Evolutionary conservation across 2,329 filamentous ascomycete species (phyloP).

Genomic region (Neopestalotiopsis clavispora): DNA sequence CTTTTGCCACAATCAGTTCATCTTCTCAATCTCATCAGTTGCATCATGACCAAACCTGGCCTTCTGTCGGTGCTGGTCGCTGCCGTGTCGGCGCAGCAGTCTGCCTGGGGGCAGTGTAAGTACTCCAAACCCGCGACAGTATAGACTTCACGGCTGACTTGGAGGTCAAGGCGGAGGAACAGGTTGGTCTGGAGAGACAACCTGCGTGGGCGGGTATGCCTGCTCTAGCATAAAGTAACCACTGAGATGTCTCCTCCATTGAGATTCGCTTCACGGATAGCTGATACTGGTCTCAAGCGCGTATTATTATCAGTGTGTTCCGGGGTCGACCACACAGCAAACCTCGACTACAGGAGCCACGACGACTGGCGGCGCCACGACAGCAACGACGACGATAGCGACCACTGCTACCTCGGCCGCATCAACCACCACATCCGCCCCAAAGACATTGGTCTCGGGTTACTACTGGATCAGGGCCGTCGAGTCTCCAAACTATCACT

Average conservation of each 20-base stretch:
- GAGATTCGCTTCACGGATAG: not conserved
- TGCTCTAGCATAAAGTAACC: slow-evolving; percentile 16
- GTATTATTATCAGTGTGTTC: slow-evolving; percentile 15
- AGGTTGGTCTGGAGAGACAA: not conserved
- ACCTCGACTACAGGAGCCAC: not conserved
- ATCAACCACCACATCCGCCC: not conserved
- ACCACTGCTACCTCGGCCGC: not conserved
- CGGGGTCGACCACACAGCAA: slow-evolving; percentile 1
- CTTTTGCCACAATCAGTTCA: not conserved
- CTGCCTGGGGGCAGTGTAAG: slow-evolving; percentile 14
- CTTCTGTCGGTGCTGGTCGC: not conserved
- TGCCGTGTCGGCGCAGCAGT: slow-evolving; percentile 10
- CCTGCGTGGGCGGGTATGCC: slow-evolving; percentile 6
- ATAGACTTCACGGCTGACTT: not conserved
- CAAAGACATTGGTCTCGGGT: slow-evolving; percentile 49
- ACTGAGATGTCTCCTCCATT: not conserved
- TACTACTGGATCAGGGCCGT: slow-evolving; percentile 65
- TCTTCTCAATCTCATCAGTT: not conserved
- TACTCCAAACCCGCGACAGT: not conserved
- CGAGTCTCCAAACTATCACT: slow-evolving; percentile 60
- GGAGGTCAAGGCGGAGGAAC: slow-evolving; percentile 8
- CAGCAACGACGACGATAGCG: not conserved
- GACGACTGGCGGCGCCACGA: not conserved
- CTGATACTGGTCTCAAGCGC: not conserved
- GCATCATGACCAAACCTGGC: not conserved